phyloP scores from a whole-genome alignment of 148 eudicot genomes.

The Chenopodium quinoa region DNA sequence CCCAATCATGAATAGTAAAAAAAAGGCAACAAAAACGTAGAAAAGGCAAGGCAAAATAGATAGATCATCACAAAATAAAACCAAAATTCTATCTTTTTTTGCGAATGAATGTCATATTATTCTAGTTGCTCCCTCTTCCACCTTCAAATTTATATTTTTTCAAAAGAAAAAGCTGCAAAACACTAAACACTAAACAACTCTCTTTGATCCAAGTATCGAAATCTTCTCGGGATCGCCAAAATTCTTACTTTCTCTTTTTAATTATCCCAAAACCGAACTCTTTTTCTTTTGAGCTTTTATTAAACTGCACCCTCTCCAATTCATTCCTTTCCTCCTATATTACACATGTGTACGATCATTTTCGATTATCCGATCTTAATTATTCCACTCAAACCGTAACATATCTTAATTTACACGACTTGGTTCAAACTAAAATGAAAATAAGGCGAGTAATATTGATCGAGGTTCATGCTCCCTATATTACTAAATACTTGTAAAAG shows the following conservation, averaged over 20 bases:
- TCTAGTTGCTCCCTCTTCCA: constrained; percentile 13
- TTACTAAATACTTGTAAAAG: no score
- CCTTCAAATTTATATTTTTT: background rate
- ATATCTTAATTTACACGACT: no score
- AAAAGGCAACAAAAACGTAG: background rate
- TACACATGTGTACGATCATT: background rate
- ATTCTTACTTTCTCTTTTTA: background rate
- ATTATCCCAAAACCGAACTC: background rate
- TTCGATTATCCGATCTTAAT: background rate
- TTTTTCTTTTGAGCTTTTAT: constrained; percentile 18
- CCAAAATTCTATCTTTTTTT: background rate
- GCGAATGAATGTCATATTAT: constrained; percentile 11
- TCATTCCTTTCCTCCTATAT: background rate
- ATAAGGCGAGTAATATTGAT: no score
- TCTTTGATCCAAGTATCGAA: background rate
- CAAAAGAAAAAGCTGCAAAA: constrained; percentile 22
- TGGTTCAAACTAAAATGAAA: no score
- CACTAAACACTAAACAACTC: background rate
- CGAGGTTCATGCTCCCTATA: no score
- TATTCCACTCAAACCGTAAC: background rate
- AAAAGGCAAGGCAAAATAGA: constrained; percentile 14
- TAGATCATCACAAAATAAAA: background rate
- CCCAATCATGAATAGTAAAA: background rate
- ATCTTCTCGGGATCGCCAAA: constrained; percentile 32
- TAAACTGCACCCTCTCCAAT: constrained; percentile 5